Evolutionary conservation across 129 eudicot species (phyloP), one percentile per base, ranked within the genome.

Genomic region (Helianthus tuberosus): DNA sequence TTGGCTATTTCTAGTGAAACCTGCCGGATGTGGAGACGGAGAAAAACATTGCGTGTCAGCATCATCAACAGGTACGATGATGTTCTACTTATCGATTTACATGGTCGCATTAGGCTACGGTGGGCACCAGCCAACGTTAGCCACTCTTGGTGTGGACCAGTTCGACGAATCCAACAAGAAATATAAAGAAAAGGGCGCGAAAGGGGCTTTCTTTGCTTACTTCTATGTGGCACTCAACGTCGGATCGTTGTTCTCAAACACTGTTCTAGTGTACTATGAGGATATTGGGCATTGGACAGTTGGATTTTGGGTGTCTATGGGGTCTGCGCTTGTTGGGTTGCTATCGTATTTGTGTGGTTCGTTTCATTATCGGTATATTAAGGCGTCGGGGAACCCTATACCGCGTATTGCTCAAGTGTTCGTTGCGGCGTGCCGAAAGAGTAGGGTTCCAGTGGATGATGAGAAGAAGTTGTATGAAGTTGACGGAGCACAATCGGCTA

Each of bases 51-150:
- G 98, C 49, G 27, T 39, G 17, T 85, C 86, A 0, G n/a, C 79
- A 11, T 77, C 92, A 7, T 11, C 82, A 1, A 23, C 59, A 14
- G 93, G 90, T 54, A 23, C 75, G 0, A 47, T 50, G 66, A 41
- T 89, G 49, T 92, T 92, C 60, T 89, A 92, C 80, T 5, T 86
- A n/a, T 84, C 96, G 6, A 89, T 89, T 17, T 92, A 89, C 81
- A 53, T 92, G 59, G 94, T 89, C 62, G 98, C 98, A 1, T 80
- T 92, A 46, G 98, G 98, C 12, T 92, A 92, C 55, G 98, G 98
- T 5, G 98, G 98, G 15, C 94, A 92, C 85, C 98, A 89, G 32
- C 98, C 98, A 5, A 92, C 94, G 1, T 23, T 89, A 17, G 98
- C 96, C 51, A 89, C 98, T 43, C 89, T 92, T 41, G 98, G 98